Evolutionary conservation across 495 filamentous ascomycete species (phyloP).

Genomic region (Penicillium ucsense): DNA sequence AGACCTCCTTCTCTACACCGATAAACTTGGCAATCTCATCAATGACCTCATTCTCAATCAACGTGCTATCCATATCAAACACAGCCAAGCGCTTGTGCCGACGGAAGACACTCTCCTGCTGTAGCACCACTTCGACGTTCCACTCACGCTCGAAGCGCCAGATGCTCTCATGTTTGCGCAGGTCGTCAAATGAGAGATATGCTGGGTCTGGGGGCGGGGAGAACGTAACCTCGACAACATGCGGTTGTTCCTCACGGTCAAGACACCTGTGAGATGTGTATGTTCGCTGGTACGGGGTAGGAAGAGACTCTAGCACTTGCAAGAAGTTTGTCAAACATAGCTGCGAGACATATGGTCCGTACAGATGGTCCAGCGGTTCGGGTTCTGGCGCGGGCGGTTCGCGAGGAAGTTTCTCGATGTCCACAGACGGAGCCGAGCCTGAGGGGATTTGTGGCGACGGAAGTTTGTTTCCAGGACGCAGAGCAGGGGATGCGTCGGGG

Average conservation of each 20-base stretch:
- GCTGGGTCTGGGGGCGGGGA: slow-evolving; percentile 56
- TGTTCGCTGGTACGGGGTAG: slow-evolving; percentile 47
- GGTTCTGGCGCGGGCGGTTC: slow-evolving; percentile 55
- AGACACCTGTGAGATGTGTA: slow-evolving; percentile 64
- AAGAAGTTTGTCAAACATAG: slow-evolving; percentile 77
- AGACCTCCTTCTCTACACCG: slow-evolving; percentile 59
- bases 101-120: slow-evolving; percentile 60
- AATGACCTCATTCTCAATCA: slow-evolving; percentile 94
- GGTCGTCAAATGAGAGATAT: slow-evolving; percentile 56
- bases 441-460: slow-evolving; percentile 31
- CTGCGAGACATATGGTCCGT: slow-evolving; percentile 67
- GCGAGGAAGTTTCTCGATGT: slow-evolving; percentile 60
- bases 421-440: slow-evolving; percentile 54
- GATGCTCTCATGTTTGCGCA: slow-evolving; percentile 70
- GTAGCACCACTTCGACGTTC: slow-evolving; percentile 74
- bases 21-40: slow-evolving; percentile 82
- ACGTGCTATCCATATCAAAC: slow-evolving; percentile 96
- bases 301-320: slow-evolving; percentile 61
- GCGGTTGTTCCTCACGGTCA: slow-evolving; percentile 49
- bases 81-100: slow-evolving; percentile 72
- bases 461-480: slow-evolving; percentile 20
- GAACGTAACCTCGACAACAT: slow-evolving; percentile 61
- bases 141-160: slow-evolving; percentile 77
- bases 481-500: slow-evolving; percentile 24
- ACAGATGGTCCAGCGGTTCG: slow-evolving; percentile 65